Conservation (phyloP, 768 basidiomycete genomes). For the Phaeolepiota aurea region DNA sequence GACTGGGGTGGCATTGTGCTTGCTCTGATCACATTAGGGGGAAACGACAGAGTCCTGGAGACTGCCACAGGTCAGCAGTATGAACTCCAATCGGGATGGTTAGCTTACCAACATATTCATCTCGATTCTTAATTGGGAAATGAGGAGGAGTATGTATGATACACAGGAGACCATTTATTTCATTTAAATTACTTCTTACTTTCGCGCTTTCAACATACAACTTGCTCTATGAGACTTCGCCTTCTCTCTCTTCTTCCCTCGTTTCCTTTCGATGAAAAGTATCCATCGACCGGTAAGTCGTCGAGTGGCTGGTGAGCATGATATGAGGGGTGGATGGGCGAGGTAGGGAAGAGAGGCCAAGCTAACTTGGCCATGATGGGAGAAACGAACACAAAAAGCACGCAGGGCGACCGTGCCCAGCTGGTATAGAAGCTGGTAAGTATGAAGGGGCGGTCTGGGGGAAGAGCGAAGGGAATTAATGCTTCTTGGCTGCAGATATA, state of each 20-base stretch:
- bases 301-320: not conserved
- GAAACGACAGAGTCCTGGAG: too few relatives aligned
- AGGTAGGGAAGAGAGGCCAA: not conserved
- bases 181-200: not conserved
- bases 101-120: too few relatives aligned
- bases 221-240: not conserved
- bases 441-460: not conserved
- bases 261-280: too few relatives aligned
- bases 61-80: too few relatives aligned
- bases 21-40: too few relatives aligned
- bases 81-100: too few relatives aligned
- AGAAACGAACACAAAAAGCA: slow-evolving; percentile 3
- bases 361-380: slow-evolving; percentile 1
- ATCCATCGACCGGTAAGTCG: too few relatives aligned
- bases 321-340: too few relatives aligned
- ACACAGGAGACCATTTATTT: not conserved
- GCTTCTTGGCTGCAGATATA: slow-evolving; percentile 13
- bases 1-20: too few relatives aligned
- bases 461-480: slow-evolving; percentile 12
- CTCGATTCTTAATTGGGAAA: too few relatives aligned
- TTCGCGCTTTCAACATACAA: not conserved
- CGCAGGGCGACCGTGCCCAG: not conserved
- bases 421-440: not conserved
- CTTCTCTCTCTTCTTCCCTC: not conserved
- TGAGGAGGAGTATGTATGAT: not conserved